Base-by-base conservation (phyloP, 345 rosid genomes). In the Aquilaria yunnanensis region DNA sequence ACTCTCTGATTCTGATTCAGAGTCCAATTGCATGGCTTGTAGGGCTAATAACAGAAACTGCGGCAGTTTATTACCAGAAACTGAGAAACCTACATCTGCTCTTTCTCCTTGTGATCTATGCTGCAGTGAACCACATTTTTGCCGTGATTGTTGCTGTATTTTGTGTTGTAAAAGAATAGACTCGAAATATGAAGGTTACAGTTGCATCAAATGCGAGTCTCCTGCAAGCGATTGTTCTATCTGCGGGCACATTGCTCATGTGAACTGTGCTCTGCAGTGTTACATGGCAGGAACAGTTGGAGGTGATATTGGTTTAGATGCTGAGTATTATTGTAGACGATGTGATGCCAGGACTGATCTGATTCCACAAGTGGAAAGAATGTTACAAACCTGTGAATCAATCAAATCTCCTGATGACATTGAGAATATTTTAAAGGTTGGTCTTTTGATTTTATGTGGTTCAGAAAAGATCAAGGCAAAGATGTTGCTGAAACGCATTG, bases 241-340 rank as follows among this genome's bases (percentile, higher is more conserved):
- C 14, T 90, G 97, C 51, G 88, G 89, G 48, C 95, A 87, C 66
- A 69, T 85, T 73, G 85, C 97, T 69, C 95, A 87, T 67, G 13
- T 87, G 65, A 80, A 75, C 63, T 87, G 95, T 70, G 95, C 90
- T 61, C 87, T 87, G 57, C 83, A 78, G 43, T 75, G 83, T 54
- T 90, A 79, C 75, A 75, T 85, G 89, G 92, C 95, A 70, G 97
- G 92, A 52, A 82, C 84, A 29, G 67, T 85, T 47, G 92, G 92
- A 65, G 97, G 95, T 64, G 75, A 76, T 63, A 83, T 90, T 11
- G 89, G 88, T 13, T 77, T 90, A 72, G 90, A 85, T 77, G 87
- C 88, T 47, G 95, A 87, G 75, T 87, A 85, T 64, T 85, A 72
- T 55, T 90, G 95, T 54, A 77, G 95, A 54, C 81, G 89, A 55